A percentile compares a stretch with the other conserved stretches of the same genome.
Conservation (phyloP, 73 alveolate species). For the Urostyla sp. region DNA sequence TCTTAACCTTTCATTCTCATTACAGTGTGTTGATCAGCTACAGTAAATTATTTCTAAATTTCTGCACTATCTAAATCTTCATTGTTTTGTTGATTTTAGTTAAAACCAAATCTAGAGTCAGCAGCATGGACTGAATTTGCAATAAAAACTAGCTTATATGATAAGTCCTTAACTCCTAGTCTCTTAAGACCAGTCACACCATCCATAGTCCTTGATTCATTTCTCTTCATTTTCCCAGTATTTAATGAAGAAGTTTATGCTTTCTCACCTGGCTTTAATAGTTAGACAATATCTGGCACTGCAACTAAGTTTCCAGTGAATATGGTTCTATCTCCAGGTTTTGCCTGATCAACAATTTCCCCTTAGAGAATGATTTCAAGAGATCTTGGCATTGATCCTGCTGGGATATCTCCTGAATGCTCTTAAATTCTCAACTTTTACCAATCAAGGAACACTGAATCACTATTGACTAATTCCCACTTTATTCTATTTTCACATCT, state of each 20-base stretch:
- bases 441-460: constrained; percentile 96
- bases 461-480: constrained; percentile 90
- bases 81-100: constrained; percentile 59
- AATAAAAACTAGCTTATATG: constrained; percentile 95
- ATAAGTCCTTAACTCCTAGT: constrained; percentile 96
- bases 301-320: constrained; percentile 93
- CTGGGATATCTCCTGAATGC: constrained; percentile 94
- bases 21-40: constrained; percentile 80
- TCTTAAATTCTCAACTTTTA: constrained; percentile 98
- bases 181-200: constrained; percentile 97
- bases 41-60: constrained; percentile 76
- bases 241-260: constrained; percentile 65
- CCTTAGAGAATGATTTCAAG: constrained; percentile 96
- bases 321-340: constrained; percentile 96
- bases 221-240: constrained; percentile 79
- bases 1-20: constrained; percentile 82
- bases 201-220: constrained; percentile 82
- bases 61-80: constrained; percentile 73
- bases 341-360: constrained; percentile 93
- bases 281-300: constrained; percentile 97
- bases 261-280: constrained; percentile 96
- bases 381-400: constrained; percentile 99
- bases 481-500: constrained; percentile 94
- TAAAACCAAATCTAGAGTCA: constrained; percentile 72
- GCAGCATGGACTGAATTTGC: constrained; percentile 87